Base-by-base conservation (phyloP, 75 land plant genomes). In the Chamaecyparis obtusa region DNA sequence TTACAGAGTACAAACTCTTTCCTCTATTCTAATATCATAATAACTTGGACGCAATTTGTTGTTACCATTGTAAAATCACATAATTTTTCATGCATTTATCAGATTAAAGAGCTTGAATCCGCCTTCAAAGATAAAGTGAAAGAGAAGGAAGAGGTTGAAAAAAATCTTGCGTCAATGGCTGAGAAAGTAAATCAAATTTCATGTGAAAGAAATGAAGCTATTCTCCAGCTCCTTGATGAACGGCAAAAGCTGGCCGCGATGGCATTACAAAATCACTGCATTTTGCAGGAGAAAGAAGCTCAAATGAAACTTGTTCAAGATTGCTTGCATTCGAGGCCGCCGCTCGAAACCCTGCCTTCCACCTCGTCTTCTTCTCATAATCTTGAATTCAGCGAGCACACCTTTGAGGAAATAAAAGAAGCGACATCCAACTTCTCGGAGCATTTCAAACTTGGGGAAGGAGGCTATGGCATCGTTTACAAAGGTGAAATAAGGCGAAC, bases 401-500 rank as follows among this genome's bases (percentile, higher is more conserved):
- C 33, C n/a, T 90, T 80, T 27, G 54, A 85, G 3, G 91, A 90
- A 17, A 71, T 90, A 24, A 77, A 83, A 69, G 86, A 80, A 1
- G 89, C 87, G n/a, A n/a, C n/a, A n/a, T n/a, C n/a, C n/a, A n/a
- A n/a, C n/a, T n/a, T n/a, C n/a, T n/a, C n/a, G n/a, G n/a, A n/a
- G n/a, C n/a, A n/a, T n/a, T n/a, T n/a, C n/a, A n/a, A n/a, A n/a
- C n/a, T 4, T 3, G 90, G 94, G n/a, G n/a, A n/a, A 82, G 97
- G 96, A 49, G 94, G 91, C 13, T 67, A 67, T 19, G 71, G 30
- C 71, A 21, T 21, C 30, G 30, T 67, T 21, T 95, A 39, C 41
- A 39, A 39, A 39, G 41, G 41, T 39, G 41, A 39, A 39, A 39
- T 39, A 39, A 39, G 1, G 94, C 89, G 94, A 76, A 91, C 69